Evolutionary conservation across 208 protist species (phyloP), one percentile per base, ranked within the genome.

Genomic region (Leptomonas pyrrhocoris): DNA sequence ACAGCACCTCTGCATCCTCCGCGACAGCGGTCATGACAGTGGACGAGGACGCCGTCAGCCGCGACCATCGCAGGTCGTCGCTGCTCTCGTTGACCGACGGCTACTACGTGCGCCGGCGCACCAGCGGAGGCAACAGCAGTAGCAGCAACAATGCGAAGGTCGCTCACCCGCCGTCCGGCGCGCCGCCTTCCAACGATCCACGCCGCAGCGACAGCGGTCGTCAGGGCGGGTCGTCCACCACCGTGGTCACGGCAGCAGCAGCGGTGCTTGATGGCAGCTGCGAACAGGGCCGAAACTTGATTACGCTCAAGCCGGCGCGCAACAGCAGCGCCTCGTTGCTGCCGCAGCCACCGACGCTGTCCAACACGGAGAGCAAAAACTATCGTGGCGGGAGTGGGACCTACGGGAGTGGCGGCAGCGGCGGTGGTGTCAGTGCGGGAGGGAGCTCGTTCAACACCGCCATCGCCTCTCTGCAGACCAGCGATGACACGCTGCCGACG

Each of bases 261-360:
- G 11, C 34, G 2, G 48, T 0, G 8, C n/a, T n/a, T n/a, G 54
- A 59, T 9, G 28, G 13, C 28, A 57, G 15, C 51, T 0, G 6
- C 28, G 51, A 57, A 27, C 23, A 57, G 15, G 21, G 28, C 51
- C 15, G 13, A 1, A n/a, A 7, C 23, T 7, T 13, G 28, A n/a
- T 31, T 2, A 38, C 51, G 18, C 5, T 55, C 16, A 65, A 65
- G 46, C 30, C 27, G 2, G 16, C n/a, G 6, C 46, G 43, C 45
- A 51, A 55, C 43, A 67, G 42, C 49, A 67, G 61, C 49, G 8
- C 48, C 15, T 57, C 42, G 12, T 28, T 67, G 15, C 68, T 38
- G 50, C 68, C 46, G 16, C 68, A 56, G 49, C 68, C 68, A 46
- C 57, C 68, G 18, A 34, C 40, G 60, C 59, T 68, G 49, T 55